Base-by-base conservation (phyloP, 331 rosid species). In the Malus hybrid region DNA sequence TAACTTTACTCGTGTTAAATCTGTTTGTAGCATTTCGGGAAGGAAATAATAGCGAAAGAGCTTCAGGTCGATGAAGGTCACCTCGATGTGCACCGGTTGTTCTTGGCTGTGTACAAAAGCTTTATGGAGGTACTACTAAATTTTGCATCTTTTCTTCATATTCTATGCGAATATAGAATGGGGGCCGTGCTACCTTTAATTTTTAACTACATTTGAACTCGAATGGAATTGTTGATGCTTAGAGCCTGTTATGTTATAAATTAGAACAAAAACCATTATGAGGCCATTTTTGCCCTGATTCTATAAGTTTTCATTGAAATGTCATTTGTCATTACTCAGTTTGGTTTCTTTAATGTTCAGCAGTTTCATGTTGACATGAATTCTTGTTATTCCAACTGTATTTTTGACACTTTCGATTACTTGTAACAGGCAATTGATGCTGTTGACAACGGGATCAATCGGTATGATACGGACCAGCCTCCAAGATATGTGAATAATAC, bases 401-500 rank as follows among this genome's bases (percentile, higher is more conserved):
- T 7, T 64, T 63, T 73, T 70, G 28, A 68, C 68, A 27, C 70
- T 86, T 13, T 60, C 65, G 42, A 73, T 66, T 87, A 15, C 64
- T 71, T 64, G 74, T 32, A 7, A 76, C 86, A 93, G 98, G 98
- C 93, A 69, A 89, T 93, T 84, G 98, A 93, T 87, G 98, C 98
- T 69, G 55, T 86, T 68, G 98, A 93, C 88, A 93, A 93, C 22
- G 98, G 98, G 48, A 89, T 93, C 77, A 93, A 89, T 83, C 91
- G 42, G 69, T 93, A 86, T 18, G 97, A 93, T 79, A 89, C 91
- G 1, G 96, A 93, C 69, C 86, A 89, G 85, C 93, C 95, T 70
- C 93, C 98, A 65, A 88, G 80, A 79, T 93, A 90, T 78, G 95
- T 93, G 79, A 93, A 93, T 67, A 93, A 93, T 60, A 90, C 98